A percentile compares a stretch with the other conserved stretches of the same genome.
phyloP scores from a whole-genome alignment of 116 monocot species.

The Zostera marina region DNA sequence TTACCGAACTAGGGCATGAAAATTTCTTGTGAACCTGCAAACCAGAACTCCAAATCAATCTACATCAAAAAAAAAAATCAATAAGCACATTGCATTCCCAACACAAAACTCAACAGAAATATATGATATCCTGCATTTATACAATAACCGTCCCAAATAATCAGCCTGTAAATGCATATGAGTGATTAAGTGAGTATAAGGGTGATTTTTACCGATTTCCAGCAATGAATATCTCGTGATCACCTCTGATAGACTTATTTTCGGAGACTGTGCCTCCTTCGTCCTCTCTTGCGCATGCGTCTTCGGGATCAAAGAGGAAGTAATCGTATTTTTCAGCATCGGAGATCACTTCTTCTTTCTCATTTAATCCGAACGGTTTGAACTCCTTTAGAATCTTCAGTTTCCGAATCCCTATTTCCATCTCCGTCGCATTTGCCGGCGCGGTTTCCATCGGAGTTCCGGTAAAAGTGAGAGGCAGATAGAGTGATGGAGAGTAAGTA shows the following conservation, averaged over 20 bases:
- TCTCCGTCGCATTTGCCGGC: constrained; percentile 9
- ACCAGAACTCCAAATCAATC: constrained; percentile 84
- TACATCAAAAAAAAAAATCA: constrained; percentile 7
- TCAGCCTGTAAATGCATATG: too few relatives aligned
- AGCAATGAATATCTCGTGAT: constrained; percentile 86
- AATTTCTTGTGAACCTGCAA: constrained; percentile 62
- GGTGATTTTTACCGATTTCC: constrained; percentile 43
- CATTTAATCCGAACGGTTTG: constrained; percentile 62
- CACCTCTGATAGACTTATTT: constrained; percentile 18
- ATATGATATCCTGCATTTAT: too few relatives aligned
- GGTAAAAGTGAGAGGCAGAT: too few relatives aligned
- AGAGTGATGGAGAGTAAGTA: too few relatives aligned
- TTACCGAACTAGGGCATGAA: constrained; percentile 33
- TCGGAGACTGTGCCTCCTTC: constrained; percentile 11
- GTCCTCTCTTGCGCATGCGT: constrained; percentile 27
- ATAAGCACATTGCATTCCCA: background rate
- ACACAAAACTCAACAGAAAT: background rate
- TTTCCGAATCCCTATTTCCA: constrained; percentile 38
- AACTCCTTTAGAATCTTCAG: constrained; percentile 77
- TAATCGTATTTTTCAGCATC: constrained; percentile 35
- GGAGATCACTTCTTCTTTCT: constrained; percentile 28
- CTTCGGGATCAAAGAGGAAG: constrained; percentile 55
- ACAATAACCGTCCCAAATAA: too few relatives aligned
- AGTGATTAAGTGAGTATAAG: background rate
- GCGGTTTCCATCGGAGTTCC: too few relatives aligned